Percentiles rank a stretch among this genome's conserved stretches.
These are phyloP conservation scores for Withania somnifera DNA, from an alignment of 305 asterid genomes.

Conservation along the genomic window DNA sequence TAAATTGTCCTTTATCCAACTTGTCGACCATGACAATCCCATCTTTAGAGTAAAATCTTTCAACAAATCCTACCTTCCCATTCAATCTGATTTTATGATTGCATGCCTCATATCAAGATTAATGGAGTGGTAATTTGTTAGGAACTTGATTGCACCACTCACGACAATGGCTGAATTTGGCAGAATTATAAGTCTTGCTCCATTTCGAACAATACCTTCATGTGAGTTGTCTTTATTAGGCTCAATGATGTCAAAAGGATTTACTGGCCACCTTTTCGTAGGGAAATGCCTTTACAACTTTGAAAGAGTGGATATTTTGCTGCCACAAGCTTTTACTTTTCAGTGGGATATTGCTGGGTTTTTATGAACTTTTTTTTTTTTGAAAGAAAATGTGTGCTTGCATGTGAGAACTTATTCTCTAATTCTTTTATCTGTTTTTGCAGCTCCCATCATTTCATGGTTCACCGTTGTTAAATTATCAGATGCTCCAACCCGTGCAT, in stretches of 20 bases:
- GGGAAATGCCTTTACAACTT: background rate
- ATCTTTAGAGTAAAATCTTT: background rate
- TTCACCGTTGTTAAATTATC: constrained; percentile 35
- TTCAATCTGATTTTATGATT: background rate
- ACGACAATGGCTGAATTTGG: background rate
- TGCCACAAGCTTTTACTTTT: background rate
- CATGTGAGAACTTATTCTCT: background rate
- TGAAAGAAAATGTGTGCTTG: background rate
- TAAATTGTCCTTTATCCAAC: background rate
- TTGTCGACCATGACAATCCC: background rate
- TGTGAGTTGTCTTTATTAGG: background rate
- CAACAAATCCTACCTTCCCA: background rate
- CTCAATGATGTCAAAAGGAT: background rate
- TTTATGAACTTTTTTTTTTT: background rate
- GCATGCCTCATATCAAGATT: background rate
- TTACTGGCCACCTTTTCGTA: background rate
- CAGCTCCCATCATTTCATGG: constrained; percentile 37
- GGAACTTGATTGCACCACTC: background rate
- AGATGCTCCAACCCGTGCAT: constrained; percentile 41
- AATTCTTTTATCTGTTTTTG: constrained; percentile 8
- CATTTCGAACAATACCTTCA: background rate
- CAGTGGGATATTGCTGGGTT: background rate
- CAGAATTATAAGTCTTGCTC: background rate
- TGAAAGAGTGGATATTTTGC: background rate
- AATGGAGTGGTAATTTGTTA: background rate